Evolutionary conservation across 257 asterid genomes (phyloP).

Genomic region (Solanum virginianum): DNA sequence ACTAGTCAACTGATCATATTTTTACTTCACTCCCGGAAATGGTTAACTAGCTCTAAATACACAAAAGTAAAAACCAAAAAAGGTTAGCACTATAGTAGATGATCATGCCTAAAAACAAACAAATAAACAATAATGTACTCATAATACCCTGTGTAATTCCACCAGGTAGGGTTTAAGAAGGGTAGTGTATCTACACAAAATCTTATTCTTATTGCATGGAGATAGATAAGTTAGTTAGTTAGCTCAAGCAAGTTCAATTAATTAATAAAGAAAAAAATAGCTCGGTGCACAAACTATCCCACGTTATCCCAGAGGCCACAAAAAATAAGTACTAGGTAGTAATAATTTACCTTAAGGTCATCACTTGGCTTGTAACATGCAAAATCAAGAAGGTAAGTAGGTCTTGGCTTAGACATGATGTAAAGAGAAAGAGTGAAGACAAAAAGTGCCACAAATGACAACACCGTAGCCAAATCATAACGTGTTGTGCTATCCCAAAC

Average conservation of each 20-base stretch:
- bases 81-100: not conserved
- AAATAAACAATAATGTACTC: not conserved
- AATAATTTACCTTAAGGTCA: slow-evolving; percentile 50
- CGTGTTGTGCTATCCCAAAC: slow-evolving; percentile 58
- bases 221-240: not conserved
- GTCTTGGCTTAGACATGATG: slow-evolving; percentile 57
- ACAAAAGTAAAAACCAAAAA: not conserved
- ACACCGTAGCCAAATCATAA: slow-evolving; percentile 52
- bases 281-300: not conserved
- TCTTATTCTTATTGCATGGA: not conserved
- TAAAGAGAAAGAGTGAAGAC: slow-evolving; percentile 54
- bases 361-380: slow-evolving; percentile 81
- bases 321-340: not conserved
- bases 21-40: not conserved
- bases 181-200: rapidly evolving
- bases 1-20: not conserved
- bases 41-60: not conserved
- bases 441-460: slow-evolving; percentile 38
- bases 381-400: slow-evolving; percentile 68
- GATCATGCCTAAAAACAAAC: not conserved
- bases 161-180: not conserved
- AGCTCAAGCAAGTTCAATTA: not conserved
- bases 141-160: not conserved
- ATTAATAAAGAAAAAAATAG: not conserved
- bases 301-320: not conserved